phyloP scores from a whole-genome alignment of 2,329 filamentous ascomycete genomes.

The Aspergillus glaucus region DNA sequence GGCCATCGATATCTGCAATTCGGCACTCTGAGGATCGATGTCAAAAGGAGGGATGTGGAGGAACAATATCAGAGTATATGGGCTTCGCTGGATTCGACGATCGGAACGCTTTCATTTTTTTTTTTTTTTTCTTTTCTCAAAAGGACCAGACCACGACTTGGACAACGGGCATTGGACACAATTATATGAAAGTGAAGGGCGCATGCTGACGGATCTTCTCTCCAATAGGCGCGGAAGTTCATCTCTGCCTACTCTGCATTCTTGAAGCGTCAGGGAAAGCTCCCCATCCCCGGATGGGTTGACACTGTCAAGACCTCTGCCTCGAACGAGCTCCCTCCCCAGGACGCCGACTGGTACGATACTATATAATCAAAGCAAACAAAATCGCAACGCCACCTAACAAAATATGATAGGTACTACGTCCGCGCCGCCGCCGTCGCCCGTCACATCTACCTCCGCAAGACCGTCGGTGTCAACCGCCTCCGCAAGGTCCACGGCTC shows the following conservation, averaged over 20 bases:
- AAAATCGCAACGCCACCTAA: conserved; percentile 3
- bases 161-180: background rate
- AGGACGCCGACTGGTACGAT: conserved; percentile 96
- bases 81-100: no score
- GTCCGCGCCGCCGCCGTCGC: conserved; percentile 88
- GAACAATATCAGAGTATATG: no score
- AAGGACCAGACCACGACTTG: background rate
- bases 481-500: conserved; percentile 94
- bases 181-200: background rate
- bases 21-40: no score
- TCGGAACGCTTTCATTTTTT: background rate
- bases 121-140: background rate
- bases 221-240: conserved; percentile 58
- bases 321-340: conserved; percentile 94
- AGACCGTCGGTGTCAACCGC: conserved; percentile 97
- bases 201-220: conserved; percentile 7
- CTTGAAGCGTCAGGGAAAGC: conserved; percentile 66
- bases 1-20: no score
- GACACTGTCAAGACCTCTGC: conserved; percentile 98
- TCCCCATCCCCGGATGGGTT: conserved; percentile 80
- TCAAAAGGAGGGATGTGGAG: no score
- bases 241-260: conserved; percentile 62
- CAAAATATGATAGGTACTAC: conserved; percentile 52
- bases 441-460: conserved; percentile 98
- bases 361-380: background rate